These are phyloP conservation scores for Sequoia sempervirens DNA, from an alignment of 75 land plant genomes.

Conservation along the genomic window DNA sequence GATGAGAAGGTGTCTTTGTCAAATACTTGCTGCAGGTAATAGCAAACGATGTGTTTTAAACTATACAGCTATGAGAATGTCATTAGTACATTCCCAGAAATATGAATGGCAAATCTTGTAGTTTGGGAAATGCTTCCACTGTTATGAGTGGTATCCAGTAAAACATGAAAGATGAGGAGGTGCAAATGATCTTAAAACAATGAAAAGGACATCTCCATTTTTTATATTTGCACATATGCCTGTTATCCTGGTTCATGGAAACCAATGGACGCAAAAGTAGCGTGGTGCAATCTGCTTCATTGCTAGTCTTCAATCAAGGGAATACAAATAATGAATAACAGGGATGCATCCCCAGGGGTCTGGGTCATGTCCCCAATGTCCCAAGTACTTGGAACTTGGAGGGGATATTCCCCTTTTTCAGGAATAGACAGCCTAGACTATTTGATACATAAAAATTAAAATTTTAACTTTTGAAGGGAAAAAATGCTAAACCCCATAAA, in stretches of 20 bases:
- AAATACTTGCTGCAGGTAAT: slow-evolving; percentile 57
- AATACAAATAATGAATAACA: no score
- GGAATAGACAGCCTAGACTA: no score
- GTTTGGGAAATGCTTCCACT: neutral
- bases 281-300: neutral
- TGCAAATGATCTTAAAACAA: neutral
- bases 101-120: neutral
- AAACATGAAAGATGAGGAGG: neutral
- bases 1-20: slow-evolving; percentile 87
- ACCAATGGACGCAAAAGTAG: neutral
- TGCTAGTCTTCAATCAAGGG: no score
- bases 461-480: neutral
- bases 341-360: no score
- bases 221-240: neutral
- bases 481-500: neutral
- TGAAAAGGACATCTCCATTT: neutral
- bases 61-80: neutral
- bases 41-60: slow-evolving; percentile 1
- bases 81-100: neutral
- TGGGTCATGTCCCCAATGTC: no score
- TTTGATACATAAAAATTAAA: neutral
- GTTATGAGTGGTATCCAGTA: neutral
- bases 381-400: no score
- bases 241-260: neutral
- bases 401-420: no score